These are phyloP conservation scores for Aspergillus awamori DNA, from an alignment of 2,329 filamentous ascomycete genomes.

Conservation along the genomic window DNA sequence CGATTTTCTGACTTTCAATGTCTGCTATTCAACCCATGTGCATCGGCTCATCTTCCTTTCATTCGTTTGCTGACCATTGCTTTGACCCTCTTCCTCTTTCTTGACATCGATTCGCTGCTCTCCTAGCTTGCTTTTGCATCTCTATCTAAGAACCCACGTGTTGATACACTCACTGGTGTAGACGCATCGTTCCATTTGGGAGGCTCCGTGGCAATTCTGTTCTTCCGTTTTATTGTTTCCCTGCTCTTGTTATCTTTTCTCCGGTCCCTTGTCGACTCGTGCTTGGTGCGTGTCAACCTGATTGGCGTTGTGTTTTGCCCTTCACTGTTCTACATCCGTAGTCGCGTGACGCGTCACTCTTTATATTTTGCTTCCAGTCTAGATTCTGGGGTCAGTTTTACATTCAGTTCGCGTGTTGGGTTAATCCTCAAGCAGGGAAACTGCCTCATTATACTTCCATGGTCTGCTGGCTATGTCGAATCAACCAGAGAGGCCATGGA, in stretches of 20 bases:
- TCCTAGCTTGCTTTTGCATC: slow-evolving; percentile 22
- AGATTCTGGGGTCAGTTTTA: slow-evolving; percentile 6
- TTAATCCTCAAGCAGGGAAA: slow-evolving; percentile 15
- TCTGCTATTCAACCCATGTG: slow-evolving; percentile 25
- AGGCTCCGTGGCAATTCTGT: slow-evolving; percentile 31
- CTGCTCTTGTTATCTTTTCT: slow-evolving; percentile 19
- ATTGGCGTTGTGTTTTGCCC: slow-evolving; percentile 15
- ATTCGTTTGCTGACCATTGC: slow-evolving; percentile 19
- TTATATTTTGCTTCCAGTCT: slow-evolving; percentile 11
- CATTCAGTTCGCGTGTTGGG: slow-evolving; percentile 8
- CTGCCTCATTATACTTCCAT: slow-evolving; percentile 34
- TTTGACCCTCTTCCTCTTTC: slow-evolving; percentile 7
- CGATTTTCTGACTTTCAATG: slow-evolving; percentile 27
- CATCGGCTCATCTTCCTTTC: slow-evolving; percentile 18
- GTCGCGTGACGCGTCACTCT: slow-evolving; percentile 24
- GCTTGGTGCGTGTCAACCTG: slow-evolving; percentile 3
- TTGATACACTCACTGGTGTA: slow-evolving; percentile 29
- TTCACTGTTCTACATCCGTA: slow-evolving; percentile 11
- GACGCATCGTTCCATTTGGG: slow-evolving; percentile 35
- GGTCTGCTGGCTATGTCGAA: slow-evolving; percentile 48
- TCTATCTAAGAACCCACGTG: slow-evolving; percentile 27
- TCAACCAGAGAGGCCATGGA: slow-evolving; percentile 47
- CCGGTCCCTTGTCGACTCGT: slow-evolving; percentile 11
- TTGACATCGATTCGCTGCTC: slow-evolving; percentile 19
- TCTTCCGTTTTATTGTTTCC: slow-evolving; percentile 17